Evolutionary conservation across 2,329 filamentous ascomycete species (phyloP), one percentile per base, ranked within the genome.

Genomic region (Sclerotinia trifoliorum): DNA sequence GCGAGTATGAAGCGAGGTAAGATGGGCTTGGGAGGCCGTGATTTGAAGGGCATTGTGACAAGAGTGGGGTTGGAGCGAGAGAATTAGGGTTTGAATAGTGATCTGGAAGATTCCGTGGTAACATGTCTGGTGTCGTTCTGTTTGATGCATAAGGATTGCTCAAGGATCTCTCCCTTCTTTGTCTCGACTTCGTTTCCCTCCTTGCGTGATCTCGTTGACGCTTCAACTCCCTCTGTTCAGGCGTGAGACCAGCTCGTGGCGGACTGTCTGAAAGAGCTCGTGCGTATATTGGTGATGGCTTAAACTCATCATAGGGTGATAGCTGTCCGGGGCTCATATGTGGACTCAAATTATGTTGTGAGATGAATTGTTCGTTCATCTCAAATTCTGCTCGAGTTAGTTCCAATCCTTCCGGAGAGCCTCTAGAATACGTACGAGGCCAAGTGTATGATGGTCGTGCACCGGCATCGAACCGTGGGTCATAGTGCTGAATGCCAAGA

Each of bases 221-320:
- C 79, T 86, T 88, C 54, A 88, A 76, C 74, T 88, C 86, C 71
- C 86, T 83, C 76, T 88, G 86, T 75, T 88, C 86, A 8, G 85
- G 80, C 7, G 85, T 86, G 74, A 88, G 80, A 49, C 79, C 80
- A 57, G 79, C 78, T 70, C 83, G 82, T 7, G 86, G 85, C 35
- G 86, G 86, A 78, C 86, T 89, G 29, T 83, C 83, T 51, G 86
- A 86, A 57, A 76, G 66, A 49, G 77, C 77, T 67, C 77, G 74
- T 60, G 76, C 66, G 69, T 76, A 78, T 26, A 74, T 70, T 19
- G 75, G 75, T 67, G 75, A 71, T 51, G 76, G 70, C 54, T 77
- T 77, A 21, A 74, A 70, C 62, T 77, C 76, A 48, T 76, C 73
- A 70, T 74, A 76, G 56, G 73, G 73, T 52, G 74, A 72, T 65